Base-by-base conservation (phyloP, 2,329 filamentous ascomycete genomes). In the Verticillium klebahnii region DNA sequence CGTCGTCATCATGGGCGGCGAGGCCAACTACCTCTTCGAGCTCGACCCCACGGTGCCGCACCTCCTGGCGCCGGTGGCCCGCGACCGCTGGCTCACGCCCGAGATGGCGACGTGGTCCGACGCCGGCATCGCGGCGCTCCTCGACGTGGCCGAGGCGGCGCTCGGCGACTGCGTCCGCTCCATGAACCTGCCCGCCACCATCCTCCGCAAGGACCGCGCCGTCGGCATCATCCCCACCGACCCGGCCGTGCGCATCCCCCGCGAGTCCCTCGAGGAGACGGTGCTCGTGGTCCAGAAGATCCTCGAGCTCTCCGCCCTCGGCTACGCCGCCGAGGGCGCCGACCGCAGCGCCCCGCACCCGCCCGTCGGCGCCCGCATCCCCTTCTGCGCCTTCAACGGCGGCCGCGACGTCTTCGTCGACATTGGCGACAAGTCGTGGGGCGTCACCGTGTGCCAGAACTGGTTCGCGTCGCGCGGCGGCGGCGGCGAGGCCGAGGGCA, bases 391-490 rank as follows among this genome's bases (percentile, higher is more conserved):
- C 25, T 99, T 99, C 81, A 99, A 99, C 74, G 95, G 94, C 60
- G 95, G 95, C 12, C 94, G 95, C 65, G 95, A 99, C 74, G 93
- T 98, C 52, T 99, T 99, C 76, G 93, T 99, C 60, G 95, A 99
- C 74, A 97, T 99, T 71, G 95, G 95, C 61, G 95, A 99, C 78
- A 99, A 99, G 78, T 93, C 89, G 60, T 96, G 93, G 90, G 95
- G 95, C 66, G 95, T 99, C 2, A 84, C 91, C 37, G 92, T 93
- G 4, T 97, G 93, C 73, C 95, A 99, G 78, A 85, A 89, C 62
- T 97, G 92, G 80, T 97, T 97, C 73, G 90, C 25, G 86, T 72
- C 59, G 70, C 69, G 73, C 23, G 70, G 70, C 7, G 88, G 88
- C 1, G 85, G 84, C 2, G 40, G 40, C n/a, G 85, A 25, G 25